Evolutionary conservation across 2,329 filamentous ascomycete genomes (phyloP), one percentile per base, ranked within the genome.

Genomic region (Cylindrodendrum hubeiense): DNA sequence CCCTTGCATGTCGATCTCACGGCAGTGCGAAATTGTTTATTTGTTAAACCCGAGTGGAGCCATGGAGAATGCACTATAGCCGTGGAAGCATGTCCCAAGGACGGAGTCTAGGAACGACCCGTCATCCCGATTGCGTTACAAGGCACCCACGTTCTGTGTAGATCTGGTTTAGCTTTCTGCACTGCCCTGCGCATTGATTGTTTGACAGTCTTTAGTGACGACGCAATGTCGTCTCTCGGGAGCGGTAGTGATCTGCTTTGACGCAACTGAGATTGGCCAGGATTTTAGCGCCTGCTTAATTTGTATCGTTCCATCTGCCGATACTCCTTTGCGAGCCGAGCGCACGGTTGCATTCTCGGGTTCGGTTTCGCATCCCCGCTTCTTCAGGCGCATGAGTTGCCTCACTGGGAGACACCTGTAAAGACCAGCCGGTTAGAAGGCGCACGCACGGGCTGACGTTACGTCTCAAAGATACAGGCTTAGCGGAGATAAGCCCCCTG

Each of bases 361-460:
- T 19, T 58, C 44, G 54, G 43, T 50, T 49, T 58, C 54, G 44
- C 19, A 8, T 49, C 44, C 19, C 44, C 44, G 19, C 15, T 28
- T 15, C 19, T 30, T 49, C 24, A 10, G 24, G 8, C 21, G 24
- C 17, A 47, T 13, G 21, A 24, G 21, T n/a, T 21, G n/a, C n/a
- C n/a, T n/a, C n/a, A n/a, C n/a, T n/a, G n/a, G n/a, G n/a, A n/a
- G 41, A 28, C 24, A 7, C 6, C 15, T n/a, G 24, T 12, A 28
- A 41, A n/a, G n/a, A 17, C 34, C 17, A 37, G 13, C 34, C 34
- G 6, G 13, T 37, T 15, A 15, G 4, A 37, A 13, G 34, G 17
- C 44, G 44, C 22, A 26, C 44, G 44, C 22, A 26, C 22, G 43
- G 43, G 5, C 21, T 46, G 7, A 12, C 19, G 19, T n/a, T 43